These are phyloP conservation scores for Aspergillus wentii DNA, from an alignment of 495 filamentous ascomycete species.

Conservation along the genomic window DNA sequence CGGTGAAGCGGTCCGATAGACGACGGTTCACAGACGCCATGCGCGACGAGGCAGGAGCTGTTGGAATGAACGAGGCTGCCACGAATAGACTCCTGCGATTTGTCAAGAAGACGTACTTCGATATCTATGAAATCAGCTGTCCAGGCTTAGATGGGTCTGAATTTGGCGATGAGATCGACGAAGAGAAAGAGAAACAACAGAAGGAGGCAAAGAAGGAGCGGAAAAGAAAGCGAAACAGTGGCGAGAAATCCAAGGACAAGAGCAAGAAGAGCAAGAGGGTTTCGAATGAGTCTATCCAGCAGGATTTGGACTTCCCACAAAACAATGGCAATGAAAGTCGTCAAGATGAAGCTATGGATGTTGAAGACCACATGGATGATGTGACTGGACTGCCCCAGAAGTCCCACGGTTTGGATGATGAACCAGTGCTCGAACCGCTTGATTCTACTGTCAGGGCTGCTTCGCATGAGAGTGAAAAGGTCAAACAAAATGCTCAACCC, in stretches of 20 bases:
- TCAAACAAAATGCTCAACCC: too few species aligned
- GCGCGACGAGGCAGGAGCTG: constrained; percentile 3
- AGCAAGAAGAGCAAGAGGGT: neutral
- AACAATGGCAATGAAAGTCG: neutral
- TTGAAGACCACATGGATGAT: neutral
- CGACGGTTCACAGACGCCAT: constrained; percentile 16
- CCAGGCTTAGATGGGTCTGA: constrained; percentile 3
- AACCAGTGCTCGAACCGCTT: too few species aligned
- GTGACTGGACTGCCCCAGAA: neutral
- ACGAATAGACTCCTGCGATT: constrained; percentile 13
- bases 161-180: constrained; percentile 23
- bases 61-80: constrained; percentile 9
- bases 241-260: neutral
- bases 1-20: constrained; percentile 15
- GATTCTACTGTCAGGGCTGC: neutral
- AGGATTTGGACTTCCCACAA: neutral
- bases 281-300: neutral
- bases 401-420: too few species aligned
- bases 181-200: constrained; percentile 5
- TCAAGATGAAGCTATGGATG: neutral
- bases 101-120: constrained; percentile 19
- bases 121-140: neutral
- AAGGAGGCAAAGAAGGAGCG: constrained; percentile 11
- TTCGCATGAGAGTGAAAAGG: neutral
- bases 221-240: constrained; percentile 10